Evolutionary conservation across 2,329 filamentous ascomycete species (phyloP), one percentile per base, ranked within the genome.

Genomic region (Volutella citrinella): DNA sequence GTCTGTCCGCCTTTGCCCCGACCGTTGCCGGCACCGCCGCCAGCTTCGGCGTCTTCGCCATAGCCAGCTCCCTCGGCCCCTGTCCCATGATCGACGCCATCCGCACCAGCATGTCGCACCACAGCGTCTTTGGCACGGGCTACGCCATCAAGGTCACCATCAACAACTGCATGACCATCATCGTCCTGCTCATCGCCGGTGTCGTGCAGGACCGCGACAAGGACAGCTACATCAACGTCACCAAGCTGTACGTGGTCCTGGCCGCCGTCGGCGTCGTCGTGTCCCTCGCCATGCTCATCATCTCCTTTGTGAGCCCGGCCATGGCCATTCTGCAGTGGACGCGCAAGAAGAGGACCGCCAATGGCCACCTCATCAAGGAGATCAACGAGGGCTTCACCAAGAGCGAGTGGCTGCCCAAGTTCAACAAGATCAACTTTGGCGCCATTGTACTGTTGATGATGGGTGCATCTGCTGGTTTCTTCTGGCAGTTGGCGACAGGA

Each of bases 21-120:
- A 64, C 62, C 0, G 47, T 61, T 3, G 43, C 57, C 1, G 74
- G 74, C 3, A 76, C 73, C 0, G 72, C 69, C 3, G 72, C 72
- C 1, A 62, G 67, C 2, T 77, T 78, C 27, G 75, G 69, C 10
- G 22, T 76, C 16, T 76, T 69, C 32, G 72, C 71, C 4, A 54
- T 76, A 17, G 68, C 69, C 1, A 60, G 57, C 8, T 65, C 60
- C 1, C 59, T 76, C 14, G 72, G 72, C 0, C 69, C 71, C 0
- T 70, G 69, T 0, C 59, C 66, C 3, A 70, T 76, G 41, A 74
- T 76, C 33, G 73, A 76, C 42, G 60, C 67, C 16, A 71, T 74
- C 10, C 66, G 73, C 11, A 74, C 72, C 0, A 63, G 65, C 1
- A 63, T 76, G 38, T 73, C 68, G 67, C 57, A 74, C 23, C 67